Conservation (phyloP, 1,284 basidiomycete species). For the Heliocybe sulcata region DNA sequence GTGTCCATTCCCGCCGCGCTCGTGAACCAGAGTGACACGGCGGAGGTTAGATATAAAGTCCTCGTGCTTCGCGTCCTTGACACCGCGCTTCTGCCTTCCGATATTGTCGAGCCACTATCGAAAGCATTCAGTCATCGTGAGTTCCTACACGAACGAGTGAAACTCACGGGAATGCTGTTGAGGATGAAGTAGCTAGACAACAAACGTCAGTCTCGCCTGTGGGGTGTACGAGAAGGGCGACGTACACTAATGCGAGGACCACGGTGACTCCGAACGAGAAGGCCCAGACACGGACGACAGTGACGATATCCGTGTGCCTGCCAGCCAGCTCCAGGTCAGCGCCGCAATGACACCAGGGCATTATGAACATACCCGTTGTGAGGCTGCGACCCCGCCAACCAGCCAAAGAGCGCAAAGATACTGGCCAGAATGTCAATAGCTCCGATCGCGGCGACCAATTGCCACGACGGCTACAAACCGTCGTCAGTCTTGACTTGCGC, state of each 20-base stretch:
- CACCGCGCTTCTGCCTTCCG: slow-evolving; percentile 26
- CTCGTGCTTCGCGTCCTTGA: slow-evolving; percentile 36
- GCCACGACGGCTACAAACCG: slow-evolving; percentile 31
- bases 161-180: slow-evolving; percentile 11
- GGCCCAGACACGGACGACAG: slow-evolving; percentile 39
- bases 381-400: slow-evolving; percentile 36
- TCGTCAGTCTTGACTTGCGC: neutral
- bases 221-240: no score
- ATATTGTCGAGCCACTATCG: slow-evolving; percentile 33
- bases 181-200: slow-evolving; percentile 4
- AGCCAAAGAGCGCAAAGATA: slow-evolving; percentile 42
- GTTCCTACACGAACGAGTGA: slow-evolving; percentile 23
- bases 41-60: slow-evolving; percentile 40
- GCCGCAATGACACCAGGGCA: neutral
- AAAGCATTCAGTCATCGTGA: slow-evolving; percentile 20
- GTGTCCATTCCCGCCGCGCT: slow-evolving; percentile 9
- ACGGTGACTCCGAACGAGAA: no score
- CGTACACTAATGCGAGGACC: slow-evolving; percentile 33
- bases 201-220: neutral
- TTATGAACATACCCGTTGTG: slow-evolving; percentile 20
- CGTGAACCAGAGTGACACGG: slow-evolving; percentile 41
- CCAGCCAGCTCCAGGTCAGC: neutral
- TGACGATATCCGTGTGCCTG: slow-evolving; percentile 41
- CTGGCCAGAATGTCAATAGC: slow-evolving; percentile 43
- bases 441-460: slow-evolving; percentile 38